Conservation (phyloP, 2,329 filamentous ascomycete genomes). For the Huntiella moniliformis region DNA sequence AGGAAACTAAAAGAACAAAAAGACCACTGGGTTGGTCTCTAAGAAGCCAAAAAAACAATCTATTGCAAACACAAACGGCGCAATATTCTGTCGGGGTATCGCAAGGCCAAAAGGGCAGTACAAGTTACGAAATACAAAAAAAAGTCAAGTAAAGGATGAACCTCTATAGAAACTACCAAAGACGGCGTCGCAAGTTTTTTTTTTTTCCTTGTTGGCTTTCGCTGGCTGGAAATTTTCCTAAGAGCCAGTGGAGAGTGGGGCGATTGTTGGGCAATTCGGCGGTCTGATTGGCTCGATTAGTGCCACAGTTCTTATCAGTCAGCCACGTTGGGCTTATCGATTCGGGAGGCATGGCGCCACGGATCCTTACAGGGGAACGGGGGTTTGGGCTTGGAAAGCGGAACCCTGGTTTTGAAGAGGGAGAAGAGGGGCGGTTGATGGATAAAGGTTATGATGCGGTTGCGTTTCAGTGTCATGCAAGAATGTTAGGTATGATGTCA, state of each 20-base stretch:
- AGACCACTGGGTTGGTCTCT: background rate
- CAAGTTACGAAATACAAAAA: constrained; percentile 4
- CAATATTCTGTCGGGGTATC: background rate
- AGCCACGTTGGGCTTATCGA: constrained; percentile 1
- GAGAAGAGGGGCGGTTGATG: too few species aligned
- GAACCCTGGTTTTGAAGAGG: too few species aligned
- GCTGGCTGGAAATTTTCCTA: constrained; percentile 9
- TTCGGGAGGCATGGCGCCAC: constrained; percentile 2
- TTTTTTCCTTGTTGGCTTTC: constrained; percentile 1
- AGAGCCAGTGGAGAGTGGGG: constrained; percentile 11
- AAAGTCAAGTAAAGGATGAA: too few species aligned
- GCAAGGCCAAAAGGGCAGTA: background rate
- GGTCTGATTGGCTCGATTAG: constrained; percentile 9
- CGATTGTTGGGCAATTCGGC: constrained; percentile 1
- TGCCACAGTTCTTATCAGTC: constrained; percentile 4
- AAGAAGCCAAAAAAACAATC: background rate
- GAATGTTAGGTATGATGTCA: background rate
- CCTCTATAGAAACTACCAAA: background rate
- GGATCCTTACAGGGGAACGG: background rate
- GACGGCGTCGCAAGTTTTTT: constrained; percentile 11
- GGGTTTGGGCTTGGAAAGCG: too few species aligned
- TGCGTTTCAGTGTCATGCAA: background rate
- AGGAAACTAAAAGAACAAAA: constrained; percentile 2
- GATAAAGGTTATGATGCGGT: too few species aligned
- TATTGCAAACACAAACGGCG: background rate